Conservation (phyloP, 108 stramenopile species). For the Aureococcus anophagefferens region DNA sequence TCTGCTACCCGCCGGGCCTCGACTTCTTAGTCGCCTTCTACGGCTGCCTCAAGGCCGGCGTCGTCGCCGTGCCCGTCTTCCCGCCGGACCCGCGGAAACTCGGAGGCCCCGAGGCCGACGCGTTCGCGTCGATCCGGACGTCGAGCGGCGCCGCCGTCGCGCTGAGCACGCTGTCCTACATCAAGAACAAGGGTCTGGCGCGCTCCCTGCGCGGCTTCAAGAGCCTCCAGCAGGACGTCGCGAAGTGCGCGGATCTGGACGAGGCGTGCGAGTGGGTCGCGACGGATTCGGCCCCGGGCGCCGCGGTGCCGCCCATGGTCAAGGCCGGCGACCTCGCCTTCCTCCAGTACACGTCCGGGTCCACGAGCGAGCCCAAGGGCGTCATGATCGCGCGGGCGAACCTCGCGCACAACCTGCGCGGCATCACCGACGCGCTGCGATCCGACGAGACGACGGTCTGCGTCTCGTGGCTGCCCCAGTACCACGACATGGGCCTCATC, state of each 20-base stretch:
- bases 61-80: neutral
- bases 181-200: too few relatives aligned
- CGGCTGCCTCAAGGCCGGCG: conserved; percentile 58
- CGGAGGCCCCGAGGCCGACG: conserved; percentile 47
- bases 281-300: neutral
- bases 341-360: conserved; percentile 95
- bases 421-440: conserved; percentile 65
- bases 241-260: too few relatives aligned
- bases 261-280: neutral
- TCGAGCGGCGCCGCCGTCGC: conserved; percentile 71
- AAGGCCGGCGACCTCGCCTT: conserved; percentile 60
- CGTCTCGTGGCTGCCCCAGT: conserved; percentile 97
- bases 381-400: conserved; percentile 78
- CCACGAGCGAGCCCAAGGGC: conserved; percentile 88
- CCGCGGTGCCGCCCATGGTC: neutral
- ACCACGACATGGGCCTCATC: conserved; percentile 99
- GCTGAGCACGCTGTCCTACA: conserved; percentile 72
- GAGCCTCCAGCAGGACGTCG: neutral
- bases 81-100: conserved; percentile 15
- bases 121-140: conserved; percentile 62
- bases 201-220: neutral
- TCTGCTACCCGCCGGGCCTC: conserved; percentile 91
- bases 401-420: conserved; percentile 77
- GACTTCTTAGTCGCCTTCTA: conserved; percentile 89
- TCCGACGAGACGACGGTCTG: conserved; percentile 69